These are phyloP conservation scores for Ilyonectria mors-panacis DNA, from an alignment of 2,329 filamentous ascomycete genomes.

Conservation along the genomic window DNA sequence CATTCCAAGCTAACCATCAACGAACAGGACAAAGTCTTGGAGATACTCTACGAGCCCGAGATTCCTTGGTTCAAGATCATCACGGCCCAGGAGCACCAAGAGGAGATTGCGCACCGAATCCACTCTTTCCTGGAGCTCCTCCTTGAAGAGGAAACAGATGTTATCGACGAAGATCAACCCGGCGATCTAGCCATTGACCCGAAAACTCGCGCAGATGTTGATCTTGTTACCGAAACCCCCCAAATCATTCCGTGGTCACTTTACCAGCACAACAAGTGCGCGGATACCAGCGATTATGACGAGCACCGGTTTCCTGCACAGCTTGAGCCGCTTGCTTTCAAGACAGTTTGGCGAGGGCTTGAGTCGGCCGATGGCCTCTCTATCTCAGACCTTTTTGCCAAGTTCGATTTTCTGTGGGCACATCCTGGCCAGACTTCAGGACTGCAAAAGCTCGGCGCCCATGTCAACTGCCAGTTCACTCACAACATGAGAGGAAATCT, in stretches of 20 bases:
- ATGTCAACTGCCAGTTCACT: conserved; percentile 42
- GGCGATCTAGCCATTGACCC: conserved; percentile 1
- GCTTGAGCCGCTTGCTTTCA: conserved; percentile 37
- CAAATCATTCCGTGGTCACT: conserved; percentile 44
- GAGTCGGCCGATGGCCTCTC: conserved; percentile 28
- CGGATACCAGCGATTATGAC: conserved; percentile 31
- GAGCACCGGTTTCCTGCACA: conserved; percentile 41
- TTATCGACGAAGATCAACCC: conserved; percentile 23
- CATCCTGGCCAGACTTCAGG: conserved; percentile 10
- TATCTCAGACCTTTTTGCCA: conserved; percentile 33
- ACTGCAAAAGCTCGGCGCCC: conserved; percentile 31
- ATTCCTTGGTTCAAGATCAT: conserved; percentile 55
- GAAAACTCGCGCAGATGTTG: conserved; percentile 36
- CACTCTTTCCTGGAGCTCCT: conserved; percentile 39
- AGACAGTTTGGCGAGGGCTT: conserved; percentile 47
- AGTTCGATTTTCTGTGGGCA: conserved; percentile 36
- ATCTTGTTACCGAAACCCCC: conserved; percentile 34
- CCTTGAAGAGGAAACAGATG: conserved; percentile 36
- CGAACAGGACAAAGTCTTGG: conserved; percentile 38
- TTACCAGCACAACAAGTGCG: conserved; percentile 12
- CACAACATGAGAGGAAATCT: conserved; percentile 47
- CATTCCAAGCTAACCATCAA: background rate
- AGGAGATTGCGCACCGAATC: conserved; percentile 38
- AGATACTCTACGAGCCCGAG: conserved; percentile 56
- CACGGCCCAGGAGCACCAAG: conserved; percentile 15